These are phyloP conservation scores for Wallacemonas rigidus DNA, from an alignment of 208 protist genomes.

Conservation along the genomic window DNA sequence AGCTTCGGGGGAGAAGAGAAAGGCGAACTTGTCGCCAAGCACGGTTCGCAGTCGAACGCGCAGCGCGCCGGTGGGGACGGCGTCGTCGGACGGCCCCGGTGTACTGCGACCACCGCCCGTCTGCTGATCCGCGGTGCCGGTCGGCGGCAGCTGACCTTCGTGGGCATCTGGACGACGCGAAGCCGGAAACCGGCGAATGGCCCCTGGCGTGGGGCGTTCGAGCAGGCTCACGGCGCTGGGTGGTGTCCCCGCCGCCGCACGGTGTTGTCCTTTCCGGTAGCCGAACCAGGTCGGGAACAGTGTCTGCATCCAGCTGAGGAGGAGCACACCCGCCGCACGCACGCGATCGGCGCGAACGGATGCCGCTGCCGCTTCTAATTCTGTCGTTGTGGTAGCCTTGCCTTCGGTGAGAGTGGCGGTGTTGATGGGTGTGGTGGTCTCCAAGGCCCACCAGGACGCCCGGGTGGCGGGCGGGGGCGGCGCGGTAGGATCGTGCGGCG, in stretches of 20 bases:
- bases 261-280: slow-evolving; percentile 1
- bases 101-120: slow-evolving; percentile 28
- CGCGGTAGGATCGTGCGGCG: too few species aligned
- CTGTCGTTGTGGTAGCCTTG: neutral
- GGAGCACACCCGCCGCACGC: neutral
- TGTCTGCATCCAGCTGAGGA: slow-evolving; percentile 16
- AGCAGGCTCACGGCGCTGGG: too few species aligned
- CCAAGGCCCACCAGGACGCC: too few species aligned
- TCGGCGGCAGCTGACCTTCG: too few species aligned
- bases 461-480: too few species aligned
- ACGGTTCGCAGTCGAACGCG: neutral
- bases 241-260: neutral
- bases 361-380: too few species aligned
- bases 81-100: slow-evolving; percentile 1
- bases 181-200: too few species aligned
- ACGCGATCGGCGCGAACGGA: neutral
- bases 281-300: slow-evolving; percentile 15
- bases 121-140: neutral
- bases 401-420: too few species aligned
- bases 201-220: too few species aligned
- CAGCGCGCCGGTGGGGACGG: neutral
- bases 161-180: too few species aligned
- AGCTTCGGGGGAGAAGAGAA: slow-evolving; percentile 20
- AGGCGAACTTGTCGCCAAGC: slow-evolving; percentile 23
- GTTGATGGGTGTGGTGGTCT: too few species aligned